Evolutionary conservation across 2,329 filamentous ascomycete genomes (phyloP), one percentile per base, ranked within the genome.

Genomic region (Fonsecaea pugnacius): DNA sequence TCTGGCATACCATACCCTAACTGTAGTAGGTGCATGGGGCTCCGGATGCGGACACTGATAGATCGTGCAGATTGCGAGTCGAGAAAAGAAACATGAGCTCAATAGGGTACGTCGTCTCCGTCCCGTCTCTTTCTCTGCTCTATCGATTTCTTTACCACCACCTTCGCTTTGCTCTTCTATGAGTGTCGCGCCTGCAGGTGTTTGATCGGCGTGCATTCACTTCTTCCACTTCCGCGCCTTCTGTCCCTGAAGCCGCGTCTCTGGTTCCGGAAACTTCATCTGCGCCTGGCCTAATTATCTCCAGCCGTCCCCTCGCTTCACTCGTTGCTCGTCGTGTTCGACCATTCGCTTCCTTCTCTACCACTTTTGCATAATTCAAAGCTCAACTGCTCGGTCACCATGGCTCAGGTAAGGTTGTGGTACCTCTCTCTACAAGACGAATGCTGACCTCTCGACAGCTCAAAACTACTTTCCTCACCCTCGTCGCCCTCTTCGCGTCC

Each of bases 401-500:
- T 70, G 69, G 66, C 65, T 33, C 65, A 64, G 64, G 69, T 70
- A 59, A 54, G 59, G 32, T 30, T 14, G 4, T 36, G 24, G 18
- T 1, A 24, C 24, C 30, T 14, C 12, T 16, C 51, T 6, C 30
- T n/a, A 30, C 27, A 30, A 32, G 14, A 6, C 33, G 30, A 24
- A 16, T 27, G 30, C 62, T 69, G 58, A 70, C 57, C 4, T 12
- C 24, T 36, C 43, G 27, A 38, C 62, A 71, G 70, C 58, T 71
- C 62, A 65, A 66, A 52, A 33, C 63, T 53, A 24, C 62, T 30
- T 33, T 67, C 4, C 36, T 71, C 70, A 73, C 70, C 52, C 70
- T 81, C 62, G 73, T 77, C 67, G 75, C 78, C 33, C 73, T 77
- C 60, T 74, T 81, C 61, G 74, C 80, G 46, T 75, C 79, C 70